Base-by-base conservation (phyloP, 1,139 yeast genomes). In the Candida pseudoviswanathii region DNA sequence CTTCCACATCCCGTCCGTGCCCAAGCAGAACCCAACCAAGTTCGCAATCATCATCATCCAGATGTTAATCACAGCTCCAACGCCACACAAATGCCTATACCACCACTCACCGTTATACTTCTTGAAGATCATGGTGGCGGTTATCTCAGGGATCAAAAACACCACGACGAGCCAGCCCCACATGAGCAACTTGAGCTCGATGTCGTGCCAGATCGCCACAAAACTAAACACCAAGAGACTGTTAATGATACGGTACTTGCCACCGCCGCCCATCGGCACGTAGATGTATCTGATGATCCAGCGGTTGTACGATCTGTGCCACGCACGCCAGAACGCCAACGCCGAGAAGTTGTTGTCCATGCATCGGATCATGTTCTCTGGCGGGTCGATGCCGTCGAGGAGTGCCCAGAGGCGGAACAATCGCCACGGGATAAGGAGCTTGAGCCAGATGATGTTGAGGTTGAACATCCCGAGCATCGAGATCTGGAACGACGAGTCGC, bases 1-100 rank as follows among this genome's bases (percentile, higher is more conserved):
- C 44, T 77, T 75, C 40, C 77, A 57, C 33, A 92, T 85, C 1
- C 99, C 99, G 55, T 90, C 97, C 41, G 85, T 74, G 4, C 97
- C 98, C 40, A 94, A 77, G 60, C 97, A 94, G 67, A 94, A 95
- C 0, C 99, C 99, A 61, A 88, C 91, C 48, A 95, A 70, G 61
- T 95, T 95, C 27, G 98, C 98, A 57, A 90, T 80, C 94, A 95
- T 92, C 99, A 95, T 94, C 87, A 92, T 81, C 97, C 97, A 92
- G 51, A 95, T 87, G 65, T 94, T 95, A 11, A 78, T 62, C 24
- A 91, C 96, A 1, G 94, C 97, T 1, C 99, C 99, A 5, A 82
- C 58, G 0, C 91, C 96, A 68, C 97, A 89, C 21, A 86, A 61
- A 61, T 88, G 88, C 54, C 97, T 80, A 67, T 78, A 95, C 89